A percentile compares a stretch with the other conserved stretches of the same genome.
Conservation (phyloP, 805 yeast genomes). For the Wickerhamomyces xylosicus region DNA sequence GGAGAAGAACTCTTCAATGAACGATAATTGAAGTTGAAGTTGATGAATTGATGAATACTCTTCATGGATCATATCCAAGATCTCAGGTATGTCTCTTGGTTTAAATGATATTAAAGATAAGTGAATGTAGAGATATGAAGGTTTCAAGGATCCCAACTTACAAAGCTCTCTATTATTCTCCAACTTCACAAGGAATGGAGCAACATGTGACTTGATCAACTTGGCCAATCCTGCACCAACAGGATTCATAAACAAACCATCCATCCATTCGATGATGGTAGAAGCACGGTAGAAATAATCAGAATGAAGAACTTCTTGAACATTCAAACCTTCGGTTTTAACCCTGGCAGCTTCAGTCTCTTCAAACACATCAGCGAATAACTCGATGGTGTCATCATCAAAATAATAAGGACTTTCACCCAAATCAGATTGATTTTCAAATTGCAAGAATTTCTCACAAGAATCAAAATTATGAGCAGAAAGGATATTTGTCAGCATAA, state of each 20-base stretch:
- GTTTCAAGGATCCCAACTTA: constrained; percentile 51
- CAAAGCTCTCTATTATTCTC: constrained; percentile 72
- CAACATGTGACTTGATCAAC: constrained; percentile 37
- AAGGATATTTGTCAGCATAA: constrained; percentile 26
- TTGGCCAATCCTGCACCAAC: constrained; percentile 43
- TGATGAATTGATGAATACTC: constrained; percentile 46
- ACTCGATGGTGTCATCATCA: constrained; percentile 22
- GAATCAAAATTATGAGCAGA: constrained; percentile 31
- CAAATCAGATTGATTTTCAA: constrained; percentile 25
- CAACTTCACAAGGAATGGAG: constrained; percentile 61
- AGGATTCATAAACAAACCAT: constrained; percentile 42
- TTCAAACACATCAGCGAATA: constrained; percentile 34
- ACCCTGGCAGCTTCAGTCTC: constrained; percentile 31
- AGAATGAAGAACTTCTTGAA: constrained; percentile 49
- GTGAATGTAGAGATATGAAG: constrained; percentile 34
- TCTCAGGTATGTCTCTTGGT: constrained; percentile 27
- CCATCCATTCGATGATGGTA: constrained; percentile 53
- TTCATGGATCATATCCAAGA: constrained; percentile 32
- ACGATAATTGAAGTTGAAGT: constrained; percentile 52
- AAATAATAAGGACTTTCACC: constrained; percentile 23
- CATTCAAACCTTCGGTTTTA: constrained; percentile 24
- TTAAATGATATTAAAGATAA: constrained; percentile 40
- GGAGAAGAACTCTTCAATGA: constrained; percentile 62
- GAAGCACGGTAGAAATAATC: constrained; percentile 54
- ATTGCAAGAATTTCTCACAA: constrained; percentile 28